These are phyloP conservation scores for Quercus lobata DNA, from an alignment of 331 rosid genomes.

Conservation along the genomic window DNA sequence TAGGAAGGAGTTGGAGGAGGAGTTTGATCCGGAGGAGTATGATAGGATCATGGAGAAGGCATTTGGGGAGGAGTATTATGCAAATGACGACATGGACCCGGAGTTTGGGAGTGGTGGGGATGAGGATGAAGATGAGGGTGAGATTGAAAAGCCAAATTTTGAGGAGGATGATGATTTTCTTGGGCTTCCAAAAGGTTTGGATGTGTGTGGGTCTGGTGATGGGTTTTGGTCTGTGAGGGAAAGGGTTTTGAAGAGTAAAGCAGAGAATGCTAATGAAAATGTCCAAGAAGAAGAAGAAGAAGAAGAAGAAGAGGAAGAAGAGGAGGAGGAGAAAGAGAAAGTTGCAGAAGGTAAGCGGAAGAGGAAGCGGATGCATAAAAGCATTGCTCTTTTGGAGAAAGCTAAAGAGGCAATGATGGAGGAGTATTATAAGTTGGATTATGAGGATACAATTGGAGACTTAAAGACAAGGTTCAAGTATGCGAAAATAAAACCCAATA, in stretches of 20 bases:
- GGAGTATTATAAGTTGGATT: slow-evolving; percentile 83
- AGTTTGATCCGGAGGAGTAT: slow-evolving; percentile 82
- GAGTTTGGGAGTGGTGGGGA: slow-evolving; percentile 42
- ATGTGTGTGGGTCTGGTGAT: slow-evolving; percentile 36
- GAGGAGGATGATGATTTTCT: slow-evolving; percentile 82
- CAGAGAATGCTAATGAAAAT: slow-evolving; percentile 40
- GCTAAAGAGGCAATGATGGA: slow-evolving; percentile 87
- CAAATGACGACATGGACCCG: slow-evolving; percentile 53
- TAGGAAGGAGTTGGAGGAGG: slow-evolving; percentile 63
- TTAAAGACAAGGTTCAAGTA: slow-evolving; percentile 92
- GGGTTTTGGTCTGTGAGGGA: slow-evolving; percentile 77
- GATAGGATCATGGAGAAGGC: slow-evolving; percentile 82
- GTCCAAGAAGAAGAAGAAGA: slow-evolving; percentile 24
- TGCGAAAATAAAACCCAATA: slow-evolving; percentile 64
- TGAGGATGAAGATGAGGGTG: slow-evolving; percentile 34
- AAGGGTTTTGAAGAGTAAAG: slow-evolving; percentile 42
- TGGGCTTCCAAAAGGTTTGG: slow-evolving; percentile 80
- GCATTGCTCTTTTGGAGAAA: slow-evolving; percentile 66
- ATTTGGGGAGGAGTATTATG: slow-evolving; percentile 66
- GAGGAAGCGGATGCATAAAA: slow-evolving; percentile 53
- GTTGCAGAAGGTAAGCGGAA: slow-evolving; percentile 50
- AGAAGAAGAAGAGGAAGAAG: not conserved
- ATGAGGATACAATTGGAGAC: slow-evolving; percentile 86
- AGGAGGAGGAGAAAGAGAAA: not conserved
- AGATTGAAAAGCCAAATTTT: slow-evolving; percentile 75